Evolutionary conservation across 106 monocot species (phyloP), one percentile per base, ranked within the genome.

Genomic region (Amphibolis antarctica): DNA sequence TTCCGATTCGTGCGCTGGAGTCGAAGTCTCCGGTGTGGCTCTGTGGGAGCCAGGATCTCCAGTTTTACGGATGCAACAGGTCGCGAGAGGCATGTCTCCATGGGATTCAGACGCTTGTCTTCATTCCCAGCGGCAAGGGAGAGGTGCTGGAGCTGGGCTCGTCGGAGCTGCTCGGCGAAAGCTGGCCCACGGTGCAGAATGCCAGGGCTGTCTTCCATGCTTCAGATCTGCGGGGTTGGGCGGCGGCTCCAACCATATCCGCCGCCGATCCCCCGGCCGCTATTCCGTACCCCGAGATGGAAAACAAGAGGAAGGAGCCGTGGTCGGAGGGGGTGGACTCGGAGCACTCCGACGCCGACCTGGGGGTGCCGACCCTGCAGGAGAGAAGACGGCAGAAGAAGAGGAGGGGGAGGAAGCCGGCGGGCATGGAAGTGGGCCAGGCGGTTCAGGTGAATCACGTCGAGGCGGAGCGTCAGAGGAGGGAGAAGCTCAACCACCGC

Each of bases 1-100:
- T 74, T 17, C 89, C 79, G 10, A 77, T 67, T 5, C 68, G 78
- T 0, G 72, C 77, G 6, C 79, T 75, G 29, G 55, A 65, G 5
- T 73, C 77, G 0, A 64, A 55, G 4, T 17, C 46, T 11, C 67
- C 59, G 21, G 44, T 67, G 18, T 74, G 53, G 67, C 66, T 74
- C 2, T 25, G 60, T 4, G 74, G 67, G 7, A 30, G 20, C 14
- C 28, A 53, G 26, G 74, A 66, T 27, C 59, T 74, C 21, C 74
- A 60, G 67, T 30, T n/a, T 42, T 52, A 43, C 42, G 66, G 66
- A 1, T 74, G 74, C 49, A 60, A 67, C 15, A 49, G 74, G 28
- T 44, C 60, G 60, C 74, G 51, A 25, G 67, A 74, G 61, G 67
- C 67, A 11, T 43, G 61, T 22, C 50, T 61, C 4, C 59, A 67